A percentile compares a stretch with the other conserved stretches of the same genome.
Evolutionary conservation across 2,329 filamentous ascomycete species (phyloP).

Genomic region (Rutstroemia sp.): DNA sequence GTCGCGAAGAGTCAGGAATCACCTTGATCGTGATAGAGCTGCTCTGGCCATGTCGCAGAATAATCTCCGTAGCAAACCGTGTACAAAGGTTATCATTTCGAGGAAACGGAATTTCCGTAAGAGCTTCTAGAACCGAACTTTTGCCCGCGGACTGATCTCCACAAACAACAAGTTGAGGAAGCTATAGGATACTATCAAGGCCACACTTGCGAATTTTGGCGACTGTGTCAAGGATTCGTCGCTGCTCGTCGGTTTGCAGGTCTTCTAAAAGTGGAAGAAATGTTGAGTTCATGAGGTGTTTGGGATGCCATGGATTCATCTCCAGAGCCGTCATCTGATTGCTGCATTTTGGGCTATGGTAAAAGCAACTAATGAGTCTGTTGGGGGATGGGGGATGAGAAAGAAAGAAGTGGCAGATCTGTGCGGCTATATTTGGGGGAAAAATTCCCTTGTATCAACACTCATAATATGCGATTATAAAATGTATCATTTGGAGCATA

Average conservation of each 20-base stretch:
- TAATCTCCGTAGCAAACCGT: neutral
- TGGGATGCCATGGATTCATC: neutral
- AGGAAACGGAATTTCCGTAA: neutral
- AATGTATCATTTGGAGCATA: too few species aligned
- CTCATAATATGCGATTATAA: too few species aligned
- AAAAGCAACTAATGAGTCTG: too few species aligned
- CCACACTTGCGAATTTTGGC: neutral
- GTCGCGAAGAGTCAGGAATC: neutral
- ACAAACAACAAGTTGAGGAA: neutral
- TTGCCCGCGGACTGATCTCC: neutral
- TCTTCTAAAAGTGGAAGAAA: neutral
- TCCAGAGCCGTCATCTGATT: too few species aligned
- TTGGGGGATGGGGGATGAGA: too few species aligned
- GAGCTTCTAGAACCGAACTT: neutral
- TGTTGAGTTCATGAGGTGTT: neutral
- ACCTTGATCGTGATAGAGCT: neutral
- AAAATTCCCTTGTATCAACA: too few species aligned
- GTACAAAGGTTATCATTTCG: neutral
- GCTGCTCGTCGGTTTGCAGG: slow-evolving; percentile 6
- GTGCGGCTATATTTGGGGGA: too few species aligned
- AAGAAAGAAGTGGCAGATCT: too few species aligned
- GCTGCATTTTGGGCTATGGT: too few species aligned
- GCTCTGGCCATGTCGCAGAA: neutral
- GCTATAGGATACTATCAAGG: neutral
- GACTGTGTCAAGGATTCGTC: slow-evolving; percentile 3